phyloP scores from a whole-genome alignment of 2,329 filamentous ascomycete species.

The Calcarisporium arbuscula region DNA sequence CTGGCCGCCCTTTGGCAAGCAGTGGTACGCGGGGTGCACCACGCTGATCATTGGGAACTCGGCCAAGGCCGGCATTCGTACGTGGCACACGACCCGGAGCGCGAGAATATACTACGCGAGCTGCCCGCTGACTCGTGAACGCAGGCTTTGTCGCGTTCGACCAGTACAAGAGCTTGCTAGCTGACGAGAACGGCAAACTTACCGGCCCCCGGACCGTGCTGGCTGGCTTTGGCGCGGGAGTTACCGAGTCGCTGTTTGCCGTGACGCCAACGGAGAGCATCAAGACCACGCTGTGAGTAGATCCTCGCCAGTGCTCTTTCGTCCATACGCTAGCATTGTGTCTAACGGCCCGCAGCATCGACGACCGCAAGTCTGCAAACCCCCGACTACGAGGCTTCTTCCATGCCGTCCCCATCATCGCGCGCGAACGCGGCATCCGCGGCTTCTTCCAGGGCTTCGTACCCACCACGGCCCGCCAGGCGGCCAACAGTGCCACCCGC shows the following conservation, averaged over 20 bases:
- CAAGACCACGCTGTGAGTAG: constrained; percentile 76
- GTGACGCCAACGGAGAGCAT: constrained; percentile 98
- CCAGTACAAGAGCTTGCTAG: constrained; percentile 78
- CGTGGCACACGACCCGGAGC: no score
- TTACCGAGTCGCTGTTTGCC: constrained; percentile 86
- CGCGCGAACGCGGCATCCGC: constrained; percentile 75
- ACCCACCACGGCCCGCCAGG: constrained; percentile 89
- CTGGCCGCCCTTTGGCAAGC: constrained; percentile 85
- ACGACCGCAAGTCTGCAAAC: constrained; percentile 81
- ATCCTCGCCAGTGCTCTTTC: neutral
- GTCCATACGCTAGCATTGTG: neutral
- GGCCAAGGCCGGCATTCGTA: constrained; percentile 90
- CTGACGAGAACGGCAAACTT: constrained; percentile 79
- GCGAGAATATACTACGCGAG: neutral
- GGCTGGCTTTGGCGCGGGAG: constrained; percentile 88
- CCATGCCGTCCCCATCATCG: constrained; percentile 82
- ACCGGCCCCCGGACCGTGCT: constrained; percentile 86
- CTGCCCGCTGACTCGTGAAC: constrained; percentile 2
- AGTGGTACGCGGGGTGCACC: constrained; percentile 98
- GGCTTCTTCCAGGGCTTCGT: constrained; percentile 98
- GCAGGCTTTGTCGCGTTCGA: constrained; percentile 84
- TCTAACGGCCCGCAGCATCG: constrained; percentile 56
- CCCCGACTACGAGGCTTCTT: constrained; percentile 89
- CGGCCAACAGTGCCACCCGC: constrained; percentile 85
- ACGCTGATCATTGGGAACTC: constrained; percentile 96